Evolutionary conservation across 176 grass and related monocot species (phyloP), one percentile per base, ranked within the genome.

Genomic region (Alopecurus myosuroides): DNA sequence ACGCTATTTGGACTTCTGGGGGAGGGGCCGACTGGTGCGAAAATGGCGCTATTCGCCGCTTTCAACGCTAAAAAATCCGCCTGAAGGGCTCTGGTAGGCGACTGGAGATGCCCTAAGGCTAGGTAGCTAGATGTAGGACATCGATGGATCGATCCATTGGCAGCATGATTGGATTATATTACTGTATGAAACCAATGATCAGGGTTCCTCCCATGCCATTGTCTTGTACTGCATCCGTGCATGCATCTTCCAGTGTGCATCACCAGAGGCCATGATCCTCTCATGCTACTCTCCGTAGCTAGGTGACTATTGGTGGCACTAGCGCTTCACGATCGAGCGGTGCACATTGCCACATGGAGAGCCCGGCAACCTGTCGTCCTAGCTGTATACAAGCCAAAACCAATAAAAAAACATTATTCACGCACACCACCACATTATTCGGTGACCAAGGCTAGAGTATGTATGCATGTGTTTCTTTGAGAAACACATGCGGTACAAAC

Each of bases 311-410:
- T 55, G 34, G 18, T 46, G 33, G 79, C 78, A 48, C 71, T 39
- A 49, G 20, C 26, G 56, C 29, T 84, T 84, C 53, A 29, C 55
- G 9, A 35, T 40, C 7, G 56, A 57, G 44, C 0, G 45, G 48
- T 58, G 81, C 81, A 81, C 76, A 78, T 73, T 66, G 82, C 77
- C 90, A 93, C 88, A 91, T 92, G 88, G 84, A 60, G 30, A 53
- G 77, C 35, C 80, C 26, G 56, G 41, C 51, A 48, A 10, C 4
- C 2, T 84, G 79, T 84, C 83, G 52, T 46, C 79, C 50, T 65
- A 31, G n/a, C n/a, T n/a, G n/a, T 29, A n/a, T 9, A 37, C 11
- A 46, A 58, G 79, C 60, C 42, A 81, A 58, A 60, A 49, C 22
- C 65, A n/a, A 23, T 34, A 19, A 25, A 3, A 57, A 36, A 40